Conservation (phyloP, 2,329 filamentous ascomycete genomes). For the Fusarium sp. region DNA sequence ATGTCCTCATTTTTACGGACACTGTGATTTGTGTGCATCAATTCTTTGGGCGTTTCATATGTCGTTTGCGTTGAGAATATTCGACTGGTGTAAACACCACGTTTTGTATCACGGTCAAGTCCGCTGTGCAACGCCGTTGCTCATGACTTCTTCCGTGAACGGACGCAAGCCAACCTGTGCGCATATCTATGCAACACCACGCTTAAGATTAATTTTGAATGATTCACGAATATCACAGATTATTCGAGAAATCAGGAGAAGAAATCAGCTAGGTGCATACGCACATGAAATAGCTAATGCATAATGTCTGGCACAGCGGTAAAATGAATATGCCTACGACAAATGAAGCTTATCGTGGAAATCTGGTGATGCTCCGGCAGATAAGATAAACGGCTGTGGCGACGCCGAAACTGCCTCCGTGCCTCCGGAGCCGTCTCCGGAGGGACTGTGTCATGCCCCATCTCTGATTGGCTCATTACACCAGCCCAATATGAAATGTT, state of each 20-base stretch:
- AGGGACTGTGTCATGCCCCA: slow-evolving; percentile 39
- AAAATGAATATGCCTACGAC: background rate
- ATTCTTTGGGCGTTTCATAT: background rate
- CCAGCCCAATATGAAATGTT: background rate
- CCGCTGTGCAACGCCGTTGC: slow-evolving; percentile 2
- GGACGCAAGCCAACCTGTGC: background rate
- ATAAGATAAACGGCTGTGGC: background rate
- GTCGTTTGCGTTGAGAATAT: background rate
- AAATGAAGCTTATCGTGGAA: background rate
- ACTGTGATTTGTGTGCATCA: background rate
- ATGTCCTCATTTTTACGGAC: background rate
- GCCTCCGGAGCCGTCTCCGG: background rate
- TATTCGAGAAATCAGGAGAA: background rate
- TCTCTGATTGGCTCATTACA: slow-evolving; percentile 28
- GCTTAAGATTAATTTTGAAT: background rate
- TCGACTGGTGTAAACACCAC: background rate
- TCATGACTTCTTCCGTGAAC: background rate
- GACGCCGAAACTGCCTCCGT: background rate
- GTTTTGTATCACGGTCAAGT: background rate
- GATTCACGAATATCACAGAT: background rate
- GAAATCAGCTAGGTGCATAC: too few species aligned
- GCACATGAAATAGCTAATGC: background rate
- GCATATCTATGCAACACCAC: background rate
- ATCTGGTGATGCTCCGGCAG: background rate
- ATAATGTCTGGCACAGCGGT: too few species aligned